Percentiles rank a stretch among this genome's conserved stretches.
Conservation (phyloP, 257 asterid genomes). For the Salvia splendens region DNA sequence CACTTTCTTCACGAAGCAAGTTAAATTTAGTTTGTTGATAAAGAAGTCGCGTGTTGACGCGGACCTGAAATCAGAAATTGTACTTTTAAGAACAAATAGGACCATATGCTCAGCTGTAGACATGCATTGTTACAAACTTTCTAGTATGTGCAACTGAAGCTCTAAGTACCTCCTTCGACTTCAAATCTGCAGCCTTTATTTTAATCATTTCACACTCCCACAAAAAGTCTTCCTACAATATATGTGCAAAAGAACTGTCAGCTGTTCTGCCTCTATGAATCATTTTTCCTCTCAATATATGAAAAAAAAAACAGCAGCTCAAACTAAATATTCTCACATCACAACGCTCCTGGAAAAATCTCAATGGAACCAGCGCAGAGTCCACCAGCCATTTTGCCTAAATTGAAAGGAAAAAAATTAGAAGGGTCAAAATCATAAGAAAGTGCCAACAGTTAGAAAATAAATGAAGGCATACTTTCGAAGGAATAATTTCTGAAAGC, state of each 20-base stretch:
- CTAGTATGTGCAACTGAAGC: conserved; percentile 23
- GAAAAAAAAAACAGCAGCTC: conserved; percentile 13
- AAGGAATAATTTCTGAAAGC: conserved; percentile 1
- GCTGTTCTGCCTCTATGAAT: conserved; percentile 7
- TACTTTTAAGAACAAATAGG: conserved; percentile 27
- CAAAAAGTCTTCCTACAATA: conserved; percentile 86
- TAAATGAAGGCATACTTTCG: conserved; percentile 1
- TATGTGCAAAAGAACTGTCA: conserved; percentile 27
- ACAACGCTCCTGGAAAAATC: conserved; percentile 95
- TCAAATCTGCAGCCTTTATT: conserved; percentile 91
- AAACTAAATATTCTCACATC: conserved; percentile 58
- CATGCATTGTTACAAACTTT: conserved; percentile 17
- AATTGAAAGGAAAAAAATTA: conserved; percentile 24
- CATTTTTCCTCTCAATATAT: not conserved
- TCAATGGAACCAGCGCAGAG: conserved; percentile 86
- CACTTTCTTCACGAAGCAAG: conserved; percentile 98
- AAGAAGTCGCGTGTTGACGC: conserved; percentile 99
- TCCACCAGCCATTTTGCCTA: conserved; percentile 99
- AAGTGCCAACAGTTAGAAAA: conserved; percentile 3
- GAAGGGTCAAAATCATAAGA: conserved; percentile 2
- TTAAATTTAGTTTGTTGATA: conserved; percentile 98
- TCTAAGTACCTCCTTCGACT: conserved; percentile 87
- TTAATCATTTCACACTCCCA: conserved; percentile 95
- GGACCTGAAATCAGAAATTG: conserved; percentile 62
- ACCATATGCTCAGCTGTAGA: conserved; percentile 20